phyloP scores from a whole-genome alignment of 495 filamentous ascomycete species.

The Penicillium cinerascens region DNA sequence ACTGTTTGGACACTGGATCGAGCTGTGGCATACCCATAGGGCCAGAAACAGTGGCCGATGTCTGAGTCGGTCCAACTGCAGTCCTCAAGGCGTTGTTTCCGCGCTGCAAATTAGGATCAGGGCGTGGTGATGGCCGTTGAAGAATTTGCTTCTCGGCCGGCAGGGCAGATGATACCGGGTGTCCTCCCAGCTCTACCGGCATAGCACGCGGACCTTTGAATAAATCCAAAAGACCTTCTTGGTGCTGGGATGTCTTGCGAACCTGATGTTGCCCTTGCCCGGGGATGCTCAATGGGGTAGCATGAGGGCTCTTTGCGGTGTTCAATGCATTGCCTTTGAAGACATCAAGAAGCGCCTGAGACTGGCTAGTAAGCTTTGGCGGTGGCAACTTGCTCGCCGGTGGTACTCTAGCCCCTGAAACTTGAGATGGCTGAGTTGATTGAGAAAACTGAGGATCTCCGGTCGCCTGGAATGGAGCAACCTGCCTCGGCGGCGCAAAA shows the following conservation, averaged over 20 bases:
- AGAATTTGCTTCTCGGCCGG: constrained; percentile 34
- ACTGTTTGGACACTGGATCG: constrained; percentile 33
- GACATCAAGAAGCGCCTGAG: constrained; percentile 58
- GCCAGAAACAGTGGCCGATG: constrained; percentile 50
- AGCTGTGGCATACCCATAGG: constrained; percentile 50
- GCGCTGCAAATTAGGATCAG: constrained; percentile 13
- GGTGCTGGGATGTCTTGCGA: constrained; percentile 37
- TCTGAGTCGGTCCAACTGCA: constrained; percentile 13
- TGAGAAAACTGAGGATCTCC: constrained; percentile 50
- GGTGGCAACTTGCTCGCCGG: constrained; percentile 55
- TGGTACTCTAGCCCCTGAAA: constrained; percentile 46
- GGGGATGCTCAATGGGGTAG: constrained; percentile 28
- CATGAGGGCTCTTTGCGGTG: constrained; percentile 27
- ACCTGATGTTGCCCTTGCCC: constrained; percentile 10
- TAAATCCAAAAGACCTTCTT: constrained; percentile 37
- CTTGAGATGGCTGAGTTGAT: constrained; percentile 34
- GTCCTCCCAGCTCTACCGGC: constrained; percentile 36
- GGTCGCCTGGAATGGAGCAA: constrained; percentile 51
- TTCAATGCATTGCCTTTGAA: constrained; percentile 51
- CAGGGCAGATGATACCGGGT: constrained; percentile 19
- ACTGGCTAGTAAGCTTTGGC: constrained; percentile 62
- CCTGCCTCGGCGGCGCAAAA: constrained; percentile 14
- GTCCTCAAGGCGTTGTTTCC: constrained; percentile 8
- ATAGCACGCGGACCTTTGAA: constrained; percentile 30
- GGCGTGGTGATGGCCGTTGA: constrained; percentile 29